Base-by-base conservation (phyloP, 73 alveolate genomes). In the Effrenium voratum region DNA sequence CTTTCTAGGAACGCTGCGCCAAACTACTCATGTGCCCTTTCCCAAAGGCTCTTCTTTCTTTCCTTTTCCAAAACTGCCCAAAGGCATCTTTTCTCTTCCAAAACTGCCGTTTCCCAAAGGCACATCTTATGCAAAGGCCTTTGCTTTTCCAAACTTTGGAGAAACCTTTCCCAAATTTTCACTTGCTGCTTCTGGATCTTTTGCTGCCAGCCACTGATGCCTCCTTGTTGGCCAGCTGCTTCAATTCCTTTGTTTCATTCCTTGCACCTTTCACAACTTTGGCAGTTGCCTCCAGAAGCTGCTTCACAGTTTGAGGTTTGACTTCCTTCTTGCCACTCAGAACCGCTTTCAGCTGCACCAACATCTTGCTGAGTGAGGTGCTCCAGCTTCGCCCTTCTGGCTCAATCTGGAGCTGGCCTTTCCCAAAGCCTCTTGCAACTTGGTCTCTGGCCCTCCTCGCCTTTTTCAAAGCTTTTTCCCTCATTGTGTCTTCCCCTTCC, bases 331-430 rank as follows among this genome's bases (percentile, higher is more conserved):
- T 77, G 57, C 88, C 88, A 41, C 22, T 44, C 63, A 44, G 60
- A 12, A 44, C 60, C 2, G 60, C 44, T 44, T 77, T 77, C 43
- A 77, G 66, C 43, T 77, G 63, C 40, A 22, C 8, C 88, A 43
- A 19, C 0, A 12, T 41, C 15, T 77, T 77, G 88, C 26, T 77
- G 1, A 41, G 43, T 0, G 59, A 24, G 88, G 63, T 24, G 0
- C 26, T 4, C 88, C 88, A 77, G 38, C 88, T 24, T 77, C 44
- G 60, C 88, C 88, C 41, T 77, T 41, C 66, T 40, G 15, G 41
- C 88, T 77, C 88, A 77, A 43, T 40, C 19, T 77, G 40, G 88
- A 43, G 63, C 66, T 43, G 63, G 88, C 88, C 88, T 77, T 77
- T 77, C 28, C 88, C 88, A 77, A 77, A 77, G 63, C 88, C 63